These are phyloP conservation scores for Onygenales sp. DNA, from an alignment of 2,329 filamentous ascomycete species.

Conservation along the genomic window DNA sequence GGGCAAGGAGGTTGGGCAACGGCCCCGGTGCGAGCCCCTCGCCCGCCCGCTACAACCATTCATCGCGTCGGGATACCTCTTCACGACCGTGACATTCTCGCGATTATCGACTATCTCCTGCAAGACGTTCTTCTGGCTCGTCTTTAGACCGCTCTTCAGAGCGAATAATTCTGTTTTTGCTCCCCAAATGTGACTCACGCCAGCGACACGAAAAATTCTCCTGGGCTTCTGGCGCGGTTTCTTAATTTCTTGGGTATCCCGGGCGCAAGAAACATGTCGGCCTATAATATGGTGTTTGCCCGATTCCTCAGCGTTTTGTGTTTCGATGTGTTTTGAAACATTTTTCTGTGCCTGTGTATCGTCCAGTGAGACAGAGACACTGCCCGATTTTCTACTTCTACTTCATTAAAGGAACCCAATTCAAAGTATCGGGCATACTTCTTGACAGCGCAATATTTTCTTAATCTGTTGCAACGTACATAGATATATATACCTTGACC, in stretches of 20 bases:
- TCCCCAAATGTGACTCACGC: slow-evolving; percentile 6
- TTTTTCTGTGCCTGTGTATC: slow-evolving; percentile 2
- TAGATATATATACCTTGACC: not conserved
- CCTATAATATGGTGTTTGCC: not conserved
- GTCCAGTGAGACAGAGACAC: not conserved
- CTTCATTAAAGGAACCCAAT: not conserved
- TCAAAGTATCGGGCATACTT: slow-evolving; percentile 3
- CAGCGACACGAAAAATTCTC: not conserved
- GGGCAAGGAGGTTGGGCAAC: not conserved
- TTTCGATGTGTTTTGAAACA: slow-evolving; percentile 5
- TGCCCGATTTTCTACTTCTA: not conserved
- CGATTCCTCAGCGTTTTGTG: slow-evolving; percentile 1
- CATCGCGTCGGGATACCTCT: slow-evolving; percentile 9
- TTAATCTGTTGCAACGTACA: not conserved
- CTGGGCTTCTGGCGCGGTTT: not conserved
- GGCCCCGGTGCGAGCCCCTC: not conserved
- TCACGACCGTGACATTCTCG: slow-evolving; percentile 10
- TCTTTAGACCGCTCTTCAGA: slow-evolving; percentile 6
- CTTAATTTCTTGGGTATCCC: not conserved
- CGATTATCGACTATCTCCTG: slow-evolving; percentile 5
- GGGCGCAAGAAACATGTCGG: not conserved
- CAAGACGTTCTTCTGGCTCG: not conserved
- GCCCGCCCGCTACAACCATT: slow-evolving; percentile 5
- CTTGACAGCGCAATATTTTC: not conserved
- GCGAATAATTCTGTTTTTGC: slow-evolving; percentile 8